phyloP scores from a whole-genome alignment of 805 yeast species.

The Brettanomyces naardenensis region DNA sequence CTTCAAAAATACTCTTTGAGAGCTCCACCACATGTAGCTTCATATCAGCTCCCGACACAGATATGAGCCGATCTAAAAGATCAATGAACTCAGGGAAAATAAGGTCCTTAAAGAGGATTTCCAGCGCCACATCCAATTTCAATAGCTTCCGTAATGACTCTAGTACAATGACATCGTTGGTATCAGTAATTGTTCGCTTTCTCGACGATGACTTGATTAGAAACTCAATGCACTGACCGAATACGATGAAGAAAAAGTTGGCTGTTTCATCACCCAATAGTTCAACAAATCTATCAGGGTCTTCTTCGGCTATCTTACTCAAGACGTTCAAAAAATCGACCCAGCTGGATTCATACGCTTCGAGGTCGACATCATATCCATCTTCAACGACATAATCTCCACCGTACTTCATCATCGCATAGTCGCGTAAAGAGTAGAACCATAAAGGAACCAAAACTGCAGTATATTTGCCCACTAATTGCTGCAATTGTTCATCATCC shows the following conservation, averaged over 20 bases:
- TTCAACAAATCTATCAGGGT: conserved; percentile 35
- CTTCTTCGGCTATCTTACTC: conserved; percentile 51
- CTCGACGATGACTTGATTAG: conserved; percentile 38
- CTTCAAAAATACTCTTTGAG: conserved; percentile 25
- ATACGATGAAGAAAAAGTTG: conserved; percentile 68
- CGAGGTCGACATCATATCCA: conserved; percentile 37
- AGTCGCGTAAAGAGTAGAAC: conserved; percentile 70
- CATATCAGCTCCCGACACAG: conserved; percentile 45
- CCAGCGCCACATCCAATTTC: conserved; percentile 46
- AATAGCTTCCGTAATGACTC: conserved; percentile 50
- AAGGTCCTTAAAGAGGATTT: conserved; percentile 53
- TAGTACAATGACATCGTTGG: conserved; percentile 28
- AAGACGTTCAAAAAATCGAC: conserved; percentile 69
- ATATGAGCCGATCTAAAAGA: conserved; percentile 61
- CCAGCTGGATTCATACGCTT: conserved; percentile 57
- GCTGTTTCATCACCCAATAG: conserved; percentile 50
- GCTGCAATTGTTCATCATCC: conserved; percentile 37
- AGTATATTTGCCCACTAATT: conserved; percentile 48
- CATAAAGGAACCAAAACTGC: conserved; percentile 65
- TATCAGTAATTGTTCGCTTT: conserved; percentile 8
- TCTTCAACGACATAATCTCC: conserved; percentile 24
- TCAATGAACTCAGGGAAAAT: conserved; percentile 73
- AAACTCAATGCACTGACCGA: conserved; percentile 77
- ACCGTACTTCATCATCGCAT: conserved; percentile 55
- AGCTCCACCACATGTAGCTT: conserved; percentile 55